phyloP scores from a whole-genome alignment of 2,329 filamentous ascomycete genomes.

The Arachnomyces sp. region DNA sequence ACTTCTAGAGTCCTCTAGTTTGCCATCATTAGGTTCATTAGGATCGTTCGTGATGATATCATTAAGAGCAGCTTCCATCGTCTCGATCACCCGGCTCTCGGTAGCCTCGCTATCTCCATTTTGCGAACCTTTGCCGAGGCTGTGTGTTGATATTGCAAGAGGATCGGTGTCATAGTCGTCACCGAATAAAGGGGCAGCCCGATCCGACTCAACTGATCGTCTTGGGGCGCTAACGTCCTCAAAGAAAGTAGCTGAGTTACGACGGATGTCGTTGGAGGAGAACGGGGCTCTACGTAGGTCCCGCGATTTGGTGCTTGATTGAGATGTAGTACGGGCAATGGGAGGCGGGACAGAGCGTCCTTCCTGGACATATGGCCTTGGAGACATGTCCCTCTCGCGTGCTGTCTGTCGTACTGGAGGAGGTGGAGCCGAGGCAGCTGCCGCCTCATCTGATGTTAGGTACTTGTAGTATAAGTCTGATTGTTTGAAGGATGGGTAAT shows the following conservation, averaged over 20 bases:
- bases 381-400: slow-evolving; percentile 1
- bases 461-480: slow-evolving; percentile 97
- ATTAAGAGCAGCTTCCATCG: slow-evolving; percentile 84
- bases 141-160: slow-evolving; percentile 69
- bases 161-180: slow-evolving; percentile 67
- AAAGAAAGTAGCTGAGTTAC: slow-evolving; percentile 35
- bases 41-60: slow-evolving; percentile 84
- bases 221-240: slow-evolving; percentile 45
- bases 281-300: slow-evolving; percentile 54
- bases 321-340: slow-evolving; percentile 43
- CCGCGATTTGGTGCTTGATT: slow-evolving; percentile 35
- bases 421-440: slow-evolving; percentile 19
- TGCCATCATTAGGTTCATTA: slow-evolving; percentile 51
- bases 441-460: slow-evolving; percentile 71
- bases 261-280: slow-evolving; percentile 54
- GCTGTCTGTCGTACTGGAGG: slow-evolving; percentile 13
- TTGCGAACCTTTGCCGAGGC: slow-evolving; percentile 65
- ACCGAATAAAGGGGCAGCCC: slow-evolving; percentile 61
- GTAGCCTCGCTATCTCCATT: slow-evolving; percentile 44
- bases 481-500: slow-evolving; percentile 80
- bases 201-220: slow-evolving; percentile 63
- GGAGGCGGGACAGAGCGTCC: slow-evolving; percentile 35
- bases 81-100: slow-evolving; percentile 73
- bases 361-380: slow-evolving; percentile 23
- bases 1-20: slow-evolving; percentile 29